Percentiles rank a stretch among this genome's conserved stretches.
Conservation (phyloP, 1,284 basidiomycete species). For the Austroboletus novae-zelandiae region DNA sequence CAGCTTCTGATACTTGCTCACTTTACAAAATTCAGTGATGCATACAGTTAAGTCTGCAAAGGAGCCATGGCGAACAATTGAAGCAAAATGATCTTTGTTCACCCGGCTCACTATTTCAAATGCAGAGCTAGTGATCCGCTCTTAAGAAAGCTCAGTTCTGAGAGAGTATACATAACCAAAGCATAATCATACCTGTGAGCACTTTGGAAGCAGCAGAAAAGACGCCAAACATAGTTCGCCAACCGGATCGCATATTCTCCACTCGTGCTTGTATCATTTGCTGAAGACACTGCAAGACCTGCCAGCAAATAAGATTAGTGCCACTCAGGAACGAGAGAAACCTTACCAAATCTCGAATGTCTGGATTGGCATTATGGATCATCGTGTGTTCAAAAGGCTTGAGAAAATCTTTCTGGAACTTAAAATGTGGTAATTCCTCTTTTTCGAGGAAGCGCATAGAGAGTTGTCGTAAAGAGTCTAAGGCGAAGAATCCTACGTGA, state of each 20-base stretch:
- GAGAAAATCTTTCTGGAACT: slow-evolving; percentile 99
- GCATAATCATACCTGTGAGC: slow-evolving; percentile 63
- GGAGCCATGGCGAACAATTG: slow-evolving; percentile 88
- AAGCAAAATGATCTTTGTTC: slow-evolving; percentile 89
- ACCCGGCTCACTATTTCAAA: slow-evolving; percentile 95
- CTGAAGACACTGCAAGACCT: slow-evolving; percentile 96
- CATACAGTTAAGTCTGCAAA: slow-evolving; percentile 97
- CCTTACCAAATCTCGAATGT: slow-evolving; percentile 93
- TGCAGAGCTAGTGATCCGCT: slow-evolving; percentile 90
- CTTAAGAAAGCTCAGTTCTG: slow-evolving; percentile 37
- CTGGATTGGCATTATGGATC: slow-evolving; percentile 93
- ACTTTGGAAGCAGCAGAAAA: slow-evolving; percentile 96
- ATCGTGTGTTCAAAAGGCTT: slow-evolving; percentile 99
- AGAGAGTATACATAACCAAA: neutral
- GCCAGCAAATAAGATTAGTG: slow-evolving; percentile 5
- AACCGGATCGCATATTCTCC: slow-evolving; percentile 95
- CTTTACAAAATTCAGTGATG: slow-evolving; percentile 99
- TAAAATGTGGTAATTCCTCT: slow-evolving; percentile 97
- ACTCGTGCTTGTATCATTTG: slow-evolving; percentile 98
- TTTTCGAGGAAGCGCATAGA: slow-evolving; percentile 99
- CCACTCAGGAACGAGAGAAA: slow-evolving; percentile 11
- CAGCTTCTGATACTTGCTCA: slow-evolving; percentile 98
- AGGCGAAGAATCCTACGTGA: slow-evolving; percentile 94
- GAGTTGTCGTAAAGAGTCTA: slow-evolving; percentile 96
- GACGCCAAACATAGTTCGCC: slow-evolving; percentile 99